Evolutionary conservation across 2,329 filamentous ascomycete species (phyloP).

Genomic region (Fusarium nygamai): DNA sequence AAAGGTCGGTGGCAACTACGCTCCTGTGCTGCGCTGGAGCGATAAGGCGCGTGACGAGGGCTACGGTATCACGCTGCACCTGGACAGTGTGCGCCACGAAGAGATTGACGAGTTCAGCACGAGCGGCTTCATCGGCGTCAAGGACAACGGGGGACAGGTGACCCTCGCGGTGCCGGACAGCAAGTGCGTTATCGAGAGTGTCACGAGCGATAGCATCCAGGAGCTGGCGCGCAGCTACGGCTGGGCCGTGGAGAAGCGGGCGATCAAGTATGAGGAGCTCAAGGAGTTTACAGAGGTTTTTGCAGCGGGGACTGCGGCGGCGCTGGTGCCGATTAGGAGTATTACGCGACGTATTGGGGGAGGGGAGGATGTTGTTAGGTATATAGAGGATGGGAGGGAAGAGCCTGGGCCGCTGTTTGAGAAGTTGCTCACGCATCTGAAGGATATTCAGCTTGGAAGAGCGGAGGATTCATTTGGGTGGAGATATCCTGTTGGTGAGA

Average conservation of each 20-base stretch:
- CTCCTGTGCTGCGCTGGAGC: slow-evolving; percentile 87
- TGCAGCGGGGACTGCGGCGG: slow-evolving; percentile 91
- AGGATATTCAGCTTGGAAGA: slow-evolving; percentile 87
- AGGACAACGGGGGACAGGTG: slow-evolving; percentile 65
- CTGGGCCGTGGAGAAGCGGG: slow-evolving; percentile 82
- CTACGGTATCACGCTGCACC: slow-evolving; percentile 92
- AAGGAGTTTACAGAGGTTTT: slow-evolving; percentile 75
- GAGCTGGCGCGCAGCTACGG: slow-evolving; percentile 81
- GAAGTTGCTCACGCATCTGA: slow-evolving; percentile 78
- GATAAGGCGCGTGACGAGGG: slow-evolving; percentile 82
- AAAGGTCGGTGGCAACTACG: slow-evolving; percentile 98
- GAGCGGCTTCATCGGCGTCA: slow-evolving; percentile 88
- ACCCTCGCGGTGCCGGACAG: slow-evolving; percentile 90
- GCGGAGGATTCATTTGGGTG: slow-evolving; percentile 81
- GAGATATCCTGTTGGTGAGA: slow-evolving; percentile 62
- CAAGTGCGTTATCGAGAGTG: slow-evolving; percentile 85
- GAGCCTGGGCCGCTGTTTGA: slow-evolving; percentile 79
- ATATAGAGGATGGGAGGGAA: slow-evolving; percentile 64
- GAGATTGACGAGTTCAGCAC: slow-evolving; percentile 98
- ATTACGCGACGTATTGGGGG: slow-evolving; percentile 74
- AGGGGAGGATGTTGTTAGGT: slow-evolving; percentile 61
- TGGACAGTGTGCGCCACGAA: slow-evolving; percentile 84
- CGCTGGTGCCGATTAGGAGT: slow-evolving; percentile 89
- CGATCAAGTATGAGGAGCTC: slow-evolving; percentile 71
- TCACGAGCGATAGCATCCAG: slow-evolving; percentile 83